Evolutionary conservation across 2,329 filamentous ascomycete genomes (phyloP).

Genomic region (Talaromyces marneffei): DNA sequence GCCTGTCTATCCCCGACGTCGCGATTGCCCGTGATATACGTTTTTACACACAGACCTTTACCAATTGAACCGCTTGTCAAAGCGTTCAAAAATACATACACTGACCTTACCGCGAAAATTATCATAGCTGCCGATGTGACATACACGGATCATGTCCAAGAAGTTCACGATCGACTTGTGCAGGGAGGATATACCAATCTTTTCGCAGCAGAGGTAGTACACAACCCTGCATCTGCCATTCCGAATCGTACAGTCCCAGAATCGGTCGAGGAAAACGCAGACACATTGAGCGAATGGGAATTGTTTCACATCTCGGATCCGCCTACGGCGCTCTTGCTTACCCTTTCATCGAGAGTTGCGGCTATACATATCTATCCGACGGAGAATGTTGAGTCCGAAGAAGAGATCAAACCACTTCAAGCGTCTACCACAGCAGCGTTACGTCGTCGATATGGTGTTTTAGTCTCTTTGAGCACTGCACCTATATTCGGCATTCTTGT

Average conservation of each 20-base stretch:
- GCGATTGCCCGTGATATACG: constrained; percentile 78
- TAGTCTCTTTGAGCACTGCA: constrained; percentile 72
- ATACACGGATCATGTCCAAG: constrained; percentile 67
- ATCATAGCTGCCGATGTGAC: constrained; percentile 86
- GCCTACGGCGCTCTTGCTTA: constrained; percentile 75
- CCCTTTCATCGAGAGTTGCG: constrained; percentile 73
- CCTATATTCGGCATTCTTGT: constrained; percentile 90
- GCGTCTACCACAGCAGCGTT: constrained; percentile 55
- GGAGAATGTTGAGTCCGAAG: constrained; percentile 22
- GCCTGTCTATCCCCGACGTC: constrained; percentile 88
- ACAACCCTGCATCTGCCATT: constrained; percentile 71
- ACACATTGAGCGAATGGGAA: constrained; percentile 59
- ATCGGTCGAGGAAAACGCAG: constrained; percentile 40
- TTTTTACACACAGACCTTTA: constrained; percentile 73
- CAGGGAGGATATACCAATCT: constrained; percentile 63
- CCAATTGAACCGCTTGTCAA: constrained; percentile 53
- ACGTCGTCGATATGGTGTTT: constrained; percentile 79
- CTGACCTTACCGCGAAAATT: constrained; percentile 57
- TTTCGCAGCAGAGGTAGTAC: constrained; percentile 64
- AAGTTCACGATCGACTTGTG: constrained; percentile 51
- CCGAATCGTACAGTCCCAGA: constrained; percentile 72
- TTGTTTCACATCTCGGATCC: constrained; percentile 82
- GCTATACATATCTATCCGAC: constrained; percentile 73
- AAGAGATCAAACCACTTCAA: constrained; percentile 38
- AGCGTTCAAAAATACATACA: constrained; percentile 65